Evolutionary conservation across 164 flowering plant genomes (phyloP).

Genomic region (Chimonanthus salicifolius): DNA sequence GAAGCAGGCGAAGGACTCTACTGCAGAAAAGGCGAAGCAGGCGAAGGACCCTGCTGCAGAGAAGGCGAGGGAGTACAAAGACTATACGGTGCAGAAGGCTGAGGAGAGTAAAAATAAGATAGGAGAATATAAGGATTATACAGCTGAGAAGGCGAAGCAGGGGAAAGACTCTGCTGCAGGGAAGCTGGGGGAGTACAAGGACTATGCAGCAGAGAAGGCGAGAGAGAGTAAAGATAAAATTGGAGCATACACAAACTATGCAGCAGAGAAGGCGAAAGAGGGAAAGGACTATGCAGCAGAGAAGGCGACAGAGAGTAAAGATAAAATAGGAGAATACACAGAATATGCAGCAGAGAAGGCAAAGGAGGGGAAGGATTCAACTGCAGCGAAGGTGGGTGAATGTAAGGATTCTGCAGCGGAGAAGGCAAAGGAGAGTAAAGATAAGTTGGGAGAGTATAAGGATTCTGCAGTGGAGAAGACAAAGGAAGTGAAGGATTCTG

Average conservation of each 20-base stretch:
- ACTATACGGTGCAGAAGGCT: slow-evolving; percentile 28
- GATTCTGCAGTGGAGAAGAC: slow-evolving; percentile 12
- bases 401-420: slow-evolving; percentile 17
- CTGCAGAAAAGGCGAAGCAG: slow-evolving; percentile 10
- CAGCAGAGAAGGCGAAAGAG: slow-evolving; percentile 34
- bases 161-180: slow-evolving; percentile 32
- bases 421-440: slow-evolving; percentile 1
- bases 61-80: slow-evolving; percentile 18
- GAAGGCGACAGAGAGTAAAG: neutral
- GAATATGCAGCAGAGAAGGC: slow-evolving; percentile 16
- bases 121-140: neutral
- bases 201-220: slow-evolving; percentile 12
- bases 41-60: slow-evolving; percentile 11
- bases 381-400: slow-evolving; percentile 15
- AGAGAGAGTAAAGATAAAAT: neutral
- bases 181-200: slow-evolving; percentile 31
- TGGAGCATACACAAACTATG: slow-evolving; percentile 9
- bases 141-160: slow-evolving; percentile 13
- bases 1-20: slow-evolving; percentile 6
- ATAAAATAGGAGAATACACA: slow-evolving; percentile 1
- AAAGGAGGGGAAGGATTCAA: slow-evolving; percentile 7
- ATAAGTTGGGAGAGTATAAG: neutral
- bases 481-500: slow-evolving; percentile 13
- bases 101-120: slow-evolving; percentile 21
- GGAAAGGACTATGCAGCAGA: slow-evolving; percentile 14